Conservation (phyloP, 2,329 filamentous ascomycete species). For the Lachnellula subtilissima region DNA sequence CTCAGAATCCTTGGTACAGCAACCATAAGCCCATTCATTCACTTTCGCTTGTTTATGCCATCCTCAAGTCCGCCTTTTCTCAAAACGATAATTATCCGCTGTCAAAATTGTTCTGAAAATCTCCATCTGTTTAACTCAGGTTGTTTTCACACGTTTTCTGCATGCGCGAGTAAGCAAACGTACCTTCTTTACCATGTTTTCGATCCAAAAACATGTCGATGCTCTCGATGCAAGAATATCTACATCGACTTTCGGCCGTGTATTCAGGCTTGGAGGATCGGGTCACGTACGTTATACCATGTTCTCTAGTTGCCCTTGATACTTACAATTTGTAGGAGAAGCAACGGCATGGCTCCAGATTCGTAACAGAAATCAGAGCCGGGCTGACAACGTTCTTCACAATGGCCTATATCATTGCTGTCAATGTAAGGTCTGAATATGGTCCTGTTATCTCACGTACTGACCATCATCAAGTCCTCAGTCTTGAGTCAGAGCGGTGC, state of each 20-base stretch:
- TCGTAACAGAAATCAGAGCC: conserved; percentile 73
- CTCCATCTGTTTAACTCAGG: conserved; percentile 15
- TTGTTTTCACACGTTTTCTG: conserved; percentile 18
- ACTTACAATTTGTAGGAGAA: conserved; percentile 45
- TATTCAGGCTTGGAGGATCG: conserved; percentile 63
- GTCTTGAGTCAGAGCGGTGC: conserved; percentile 73
- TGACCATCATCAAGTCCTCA: conserved; percentile 50
- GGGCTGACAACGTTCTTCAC: conserved; percentile 76
- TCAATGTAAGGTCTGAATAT: conserved; percentile 45
- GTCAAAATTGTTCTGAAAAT: neutral
- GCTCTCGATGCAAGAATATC: conserved; percentile 37
- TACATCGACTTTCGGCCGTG: conserved; percentile 47
- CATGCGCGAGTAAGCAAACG: conserved; percentile 7
- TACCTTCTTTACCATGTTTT: conserved; percentile 9
- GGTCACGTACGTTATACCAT: conserved; percentile 53
- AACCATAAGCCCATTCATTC: neutral
- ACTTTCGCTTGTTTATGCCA: neutral
- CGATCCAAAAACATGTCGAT: conserved; percentile 6
- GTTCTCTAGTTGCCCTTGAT: neutral
- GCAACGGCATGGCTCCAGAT: conserved; percentile 63
- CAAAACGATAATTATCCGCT: neutral
- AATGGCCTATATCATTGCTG: conserved; percentile 82
- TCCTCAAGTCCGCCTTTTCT: neutral
- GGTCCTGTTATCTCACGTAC: neutral
- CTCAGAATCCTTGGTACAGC: neutral